Evolutionary conservation across 768 basidiomycete genomes (phyloP), one percentile per base, ranked within the genome.

Genomic region (Agaricus blazei): DNA sequence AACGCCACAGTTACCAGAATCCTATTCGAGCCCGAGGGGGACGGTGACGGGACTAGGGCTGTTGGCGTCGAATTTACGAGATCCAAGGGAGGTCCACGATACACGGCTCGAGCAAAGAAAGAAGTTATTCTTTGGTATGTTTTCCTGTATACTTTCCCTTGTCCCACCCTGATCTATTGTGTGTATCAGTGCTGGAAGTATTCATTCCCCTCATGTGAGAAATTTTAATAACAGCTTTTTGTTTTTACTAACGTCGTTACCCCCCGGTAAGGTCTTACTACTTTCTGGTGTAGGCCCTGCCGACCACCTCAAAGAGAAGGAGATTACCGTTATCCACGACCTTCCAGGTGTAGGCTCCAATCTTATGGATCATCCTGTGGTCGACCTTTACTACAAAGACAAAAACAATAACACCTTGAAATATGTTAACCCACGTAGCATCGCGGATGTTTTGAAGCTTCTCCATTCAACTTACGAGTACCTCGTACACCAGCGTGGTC

Each of bases 261-360:
- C 19, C 19, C 19, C 19, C 19, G 19, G 19, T 19, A 19, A 88
- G 72, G 77, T 90, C 37, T 75, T 90, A 19, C 79, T 87, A 78
- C 74, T 90, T 37, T 90, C 88, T 7, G 93, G 93, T 24, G 72
- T 94, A 43, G 93, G 93, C 15, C 85, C 88, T 29, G 75, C 76
- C 1, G 67, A 71, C 3, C 75, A 88, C 36, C 75, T 93, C 38
- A 60, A 72, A n/a, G 63, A 69, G 9, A 70, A 81, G 59, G 67
- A 69, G 14, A 85, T 94, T 42, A 75, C 80, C 0, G 70, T 85
- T 31, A 66, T 85, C 15, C 65, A 80, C 6, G 81, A 93, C 60
- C 76, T 85, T 4, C 85, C 90, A 0, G 82, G 81, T 8, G 90
- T 94, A 12, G 93, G 93, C 9, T 72, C 78, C 23, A 81, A 90